Base-by-base conservation (phyloP, 805 yeast genomes). In the Kluyveromyces starmeri region DNA sequence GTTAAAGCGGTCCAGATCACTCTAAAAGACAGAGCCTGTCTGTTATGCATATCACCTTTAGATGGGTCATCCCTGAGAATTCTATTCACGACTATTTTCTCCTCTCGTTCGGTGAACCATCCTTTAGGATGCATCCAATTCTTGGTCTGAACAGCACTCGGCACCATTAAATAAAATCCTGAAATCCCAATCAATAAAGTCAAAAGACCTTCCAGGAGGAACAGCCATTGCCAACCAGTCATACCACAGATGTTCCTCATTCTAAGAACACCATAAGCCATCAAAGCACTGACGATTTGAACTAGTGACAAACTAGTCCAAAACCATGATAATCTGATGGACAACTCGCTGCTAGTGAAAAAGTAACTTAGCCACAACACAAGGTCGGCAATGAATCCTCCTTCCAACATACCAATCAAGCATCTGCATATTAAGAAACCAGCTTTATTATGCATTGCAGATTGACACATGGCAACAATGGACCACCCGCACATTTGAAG, bases 221-320 rank as follows among this genome's bases (percentile, higher is more conserved):
- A 79, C 18, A 78, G 58, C 78, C 81, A 80, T 39, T 69, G 62
- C 86, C 86, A 79, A 19, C 81, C 80, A 5, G 55, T 57, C 50
- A 61, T 50, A 3, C 74, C 71, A 5, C 47, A 45, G 1, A 49
- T 39, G 8, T 76, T 75, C 23, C 73, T 60, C 57, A 78, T 58
- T 39, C 65, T 66, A 37, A 76, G 61, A 24, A 78, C 51, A 2
- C 73, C 83, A 44, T 65, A 72, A 0, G 75, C 77, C 22, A 71
- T 56, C 24, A 76, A 50, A 4, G 74, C 67, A 11, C 75, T 58
- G 21, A 54, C 35, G 27, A 71, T 68, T 29, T 60, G 61, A 1
- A 78, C 68, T 23, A 67, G 39, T 1, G 77, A 69, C 34, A 66
- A 59, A 2, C 79, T 64, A 9, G 73, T 65, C 70, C 78, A 79